Evolutionary conservation across 169 alveolate species (phyloP).

Genomic region (Plasmodium reichenowi): DNA sequence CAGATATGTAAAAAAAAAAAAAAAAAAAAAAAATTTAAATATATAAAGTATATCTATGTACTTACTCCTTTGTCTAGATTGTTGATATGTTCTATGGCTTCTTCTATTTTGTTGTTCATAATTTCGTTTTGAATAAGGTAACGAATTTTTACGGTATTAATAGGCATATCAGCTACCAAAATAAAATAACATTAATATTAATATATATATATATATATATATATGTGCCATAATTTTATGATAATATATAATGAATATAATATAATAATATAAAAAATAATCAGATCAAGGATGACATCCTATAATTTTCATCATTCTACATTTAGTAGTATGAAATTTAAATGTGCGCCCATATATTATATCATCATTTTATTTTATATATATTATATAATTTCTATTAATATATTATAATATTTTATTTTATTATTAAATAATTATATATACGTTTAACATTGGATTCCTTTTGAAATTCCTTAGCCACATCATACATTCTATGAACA

Average conservation of each 20-base stretch:
- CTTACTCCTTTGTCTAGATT: conserved; percentile 67
- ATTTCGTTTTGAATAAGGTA: conserved; percentile 58
- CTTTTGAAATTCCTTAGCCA: conserved; percentile 67
- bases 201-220: not conserved
- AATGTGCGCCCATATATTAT: conserved; percentile 32
- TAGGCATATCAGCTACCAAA: conserved; percentile 75
- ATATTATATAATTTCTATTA: not conserved
- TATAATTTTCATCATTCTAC: conserved; percentile 67
- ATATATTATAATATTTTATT: not conserved
- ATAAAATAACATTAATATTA: not conserved
- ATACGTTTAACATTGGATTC: conserved; percentile 66
- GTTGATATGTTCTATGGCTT: conserved; percentile 70
- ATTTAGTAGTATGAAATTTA: conserved; percentile 47
- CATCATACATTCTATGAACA: conserved; percentile 74
- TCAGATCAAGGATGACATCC: conserved; percentile 77
- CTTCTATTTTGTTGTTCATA: conserved; percentile 63
- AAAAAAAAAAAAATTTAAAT: conserved; percentile 2
- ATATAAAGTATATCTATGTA: not conserved
- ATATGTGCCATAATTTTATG: not conserved
- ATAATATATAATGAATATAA: not conserved
- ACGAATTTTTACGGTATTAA: conserved; percentile 66
- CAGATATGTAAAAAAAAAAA: not conserved
- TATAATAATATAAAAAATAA: conserved; percentile 26
- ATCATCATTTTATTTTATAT: conserved; percentile 68
- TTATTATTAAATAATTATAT: not conserved